Evolutionary conservation across 805 yeast genomes (phyloP).

Genomic region (Saturnispora kantuleensis): DNA sequence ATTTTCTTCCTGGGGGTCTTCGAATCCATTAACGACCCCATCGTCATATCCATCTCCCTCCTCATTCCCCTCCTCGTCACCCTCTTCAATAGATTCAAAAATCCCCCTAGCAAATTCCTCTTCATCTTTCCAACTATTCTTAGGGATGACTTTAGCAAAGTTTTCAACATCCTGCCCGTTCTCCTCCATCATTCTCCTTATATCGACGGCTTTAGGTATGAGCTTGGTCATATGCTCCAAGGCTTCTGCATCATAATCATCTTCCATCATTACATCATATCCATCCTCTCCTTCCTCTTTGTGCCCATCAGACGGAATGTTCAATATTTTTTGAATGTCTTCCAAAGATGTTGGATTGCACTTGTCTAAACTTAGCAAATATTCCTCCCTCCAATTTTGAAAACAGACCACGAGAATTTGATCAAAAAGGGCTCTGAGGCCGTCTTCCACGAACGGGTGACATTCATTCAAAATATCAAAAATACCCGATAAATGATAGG

Average conservation of each 20-base stretch:
- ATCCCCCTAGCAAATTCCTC: neutral
- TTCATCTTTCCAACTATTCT: neutral
- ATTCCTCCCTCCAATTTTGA: slow-evolving; percentile 10
- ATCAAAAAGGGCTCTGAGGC: slow-evolving; percentile 9
- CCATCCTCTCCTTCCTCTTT: neutral
- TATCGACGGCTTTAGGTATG: slow-evolving; percentile 14
- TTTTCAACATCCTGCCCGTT: slow-evolving; percentile 19
- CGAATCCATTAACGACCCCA: no score
- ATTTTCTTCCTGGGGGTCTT: neutral
- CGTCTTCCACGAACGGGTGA: slow-evolving; percentile 14
- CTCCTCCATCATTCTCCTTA: neutral
- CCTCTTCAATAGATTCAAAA: slow-evolving; percentile 5
- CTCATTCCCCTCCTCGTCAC: slow-evolving; percentile 2
- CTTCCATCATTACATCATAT: slow-evolving; percentile 5
- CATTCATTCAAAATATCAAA: slow-evolving; percentile 19
- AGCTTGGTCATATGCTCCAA: slow-evolving; percentile 25
- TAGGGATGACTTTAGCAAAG: slow-evolving; percentile 32
- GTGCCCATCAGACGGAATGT: neutral
- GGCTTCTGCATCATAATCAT: slow-evolving; percentile 13
- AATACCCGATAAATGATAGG: slow-evolving; percentile 15
- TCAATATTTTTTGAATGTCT: slow-evolving; percentile 9
- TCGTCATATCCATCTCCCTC: neutral
- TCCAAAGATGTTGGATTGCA: slow-evolving; percentile 9
- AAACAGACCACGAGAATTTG: slow-evolving; percentile 12
- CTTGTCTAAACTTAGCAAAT: slow-evolving; percentile 14